A percentile compares a stretch with the other conserved stretches of the same genome.
These are phyloP conservation scores for Fusarium pilosicola DNA, from an alignment of 2,329 filamentous ascomycete species.

Conservation along the genomic window DNA sequence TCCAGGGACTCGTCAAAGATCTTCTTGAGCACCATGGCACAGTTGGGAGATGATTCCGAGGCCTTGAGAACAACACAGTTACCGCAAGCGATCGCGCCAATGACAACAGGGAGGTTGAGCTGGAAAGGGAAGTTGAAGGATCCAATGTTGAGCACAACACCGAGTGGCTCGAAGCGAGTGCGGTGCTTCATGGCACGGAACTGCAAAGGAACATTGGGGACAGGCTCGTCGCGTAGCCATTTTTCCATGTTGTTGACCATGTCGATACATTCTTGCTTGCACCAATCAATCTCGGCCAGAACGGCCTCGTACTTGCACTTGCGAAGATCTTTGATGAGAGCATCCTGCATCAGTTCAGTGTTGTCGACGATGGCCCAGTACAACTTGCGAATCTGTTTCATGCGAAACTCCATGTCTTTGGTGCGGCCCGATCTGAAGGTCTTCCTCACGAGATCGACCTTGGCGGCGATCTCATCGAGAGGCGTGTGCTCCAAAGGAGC, in stretches of 20 bases:
- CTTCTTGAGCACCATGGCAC: constrained; percentile 82
- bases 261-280: constrained; percentile 83
- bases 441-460: constrained; percentile 68
- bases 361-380: constrained; percentile 93
- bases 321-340: constrained; percentile 79
- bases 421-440: constrained; percentile 85
- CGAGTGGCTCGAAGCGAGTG: constrained; percentile 88
- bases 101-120: constrained; percentile 78
- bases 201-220: constrained; percentile 73
- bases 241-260: constrained; percentile 79
- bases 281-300: constrained; percentile 80
- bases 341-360: constrained; percentile 75
- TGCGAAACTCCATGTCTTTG: constrained; percentile 81
- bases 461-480: constrained; percentile 71
- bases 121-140: constrained; percentile 95
- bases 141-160: constrained; percentile 84
- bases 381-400: constrained; percentile 88
- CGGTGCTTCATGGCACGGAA: constrained; percentile 77
- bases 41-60: constrained; percentile 80
- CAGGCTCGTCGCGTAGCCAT: constrained; percentile 84
- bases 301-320: constrained; percentile 81
- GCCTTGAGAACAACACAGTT: constrained; percentile 93
- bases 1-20: constrained; percentile 82
- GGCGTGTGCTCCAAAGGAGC: constrained; percentile 68
- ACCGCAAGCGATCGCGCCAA: constrained; percentile 91